Evolutionary conservation across 176 grass and related monocot species (phyloP).

Genomic region (Pontederia paniculata): DNA sequence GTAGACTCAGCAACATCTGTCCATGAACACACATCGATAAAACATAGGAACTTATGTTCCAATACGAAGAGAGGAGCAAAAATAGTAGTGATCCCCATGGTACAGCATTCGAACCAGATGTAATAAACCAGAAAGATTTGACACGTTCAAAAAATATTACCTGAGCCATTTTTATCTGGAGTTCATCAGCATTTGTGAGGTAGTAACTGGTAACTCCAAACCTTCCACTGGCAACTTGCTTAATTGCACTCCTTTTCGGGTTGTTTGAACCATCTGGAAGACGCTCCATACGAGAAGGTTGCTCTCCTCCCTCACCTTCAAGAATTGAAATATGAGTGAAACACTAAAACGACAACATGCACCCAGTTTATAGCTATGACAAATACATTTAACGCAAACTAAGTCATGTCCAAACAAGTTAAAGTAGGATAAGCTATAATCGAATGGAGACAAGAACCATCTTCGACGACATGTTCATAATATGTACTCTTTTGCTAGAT

Average conservation of each 20-base stretch:
- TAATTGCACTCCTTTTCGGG: constrained; percentile 92
- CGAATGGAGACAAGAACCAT: too few species aligned
- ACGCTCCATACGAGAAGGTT: constrained; percentile 87
- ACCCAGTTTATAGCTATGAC: too few species aligned
- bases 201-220: constrained; percentile 99
- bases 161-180: constrained; percentile 99
- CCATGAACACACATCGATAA: background rate
- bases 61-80: background rate
- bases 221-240: constrained; percentile 96
- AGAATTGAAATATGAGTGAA: background rate
- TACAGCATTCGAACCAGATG: constrained; percentile 4
- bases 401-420: too few species aligned
- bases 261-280: constrained; percentile 87
- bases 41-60: background rate
- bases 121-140: background rate
- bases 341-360: background rate
- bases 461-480: background rate
- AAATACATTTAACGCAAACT: too few species aligned
- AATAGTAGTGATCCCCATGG: background rate
- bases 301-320: constrained; percentile 93
- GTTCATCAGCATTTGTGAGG: constrained; percentile 95
- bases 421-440: too few species aligned
- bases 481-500: background rate
- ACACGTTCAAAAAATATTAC: constrained; percentile 15
- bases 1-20: background rate